These are phyloP conservation scores for Asterochloris sp. DNA, from an alignment of 139 green algal genomes.

Conservation along the genomic window DNA sequence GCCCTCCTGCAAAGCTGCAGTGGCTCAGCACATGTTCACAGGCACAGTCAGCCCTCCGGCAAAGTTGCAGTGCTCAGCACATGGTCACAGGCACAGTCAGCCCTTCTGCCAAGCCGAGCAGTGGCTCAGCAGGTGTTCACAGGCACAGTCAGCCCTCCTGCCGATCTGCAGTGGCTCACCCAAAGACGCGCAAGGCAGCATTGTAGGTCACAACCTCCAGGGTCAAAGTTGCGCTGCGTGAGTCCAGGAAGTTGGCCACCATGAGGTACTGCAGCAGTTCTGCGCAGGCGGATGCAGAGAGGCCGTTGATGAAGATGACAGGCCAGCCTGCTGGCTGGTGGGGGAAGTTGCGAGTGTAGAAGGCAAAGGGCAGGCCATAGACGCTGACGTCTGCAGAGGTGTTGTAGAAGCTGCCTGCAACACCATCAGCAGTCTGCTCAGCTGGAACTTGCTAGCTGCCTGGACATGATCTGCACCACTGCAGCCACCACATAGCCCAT, in stretches of 20 bases:
- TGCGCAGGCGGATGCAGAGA: neutral
- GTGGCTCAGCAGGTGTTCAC: neutral
- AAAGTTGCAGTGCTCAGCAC: too few species aligned
- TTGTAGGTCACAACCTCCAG: constrained; percentile 4
- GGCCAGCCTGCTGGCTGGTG: neutral
- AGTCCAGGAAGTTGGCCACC: constrained; percentile 11
- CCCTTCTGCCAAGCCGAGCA: neutral
- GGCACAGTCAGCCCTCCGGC: too few species aligned
- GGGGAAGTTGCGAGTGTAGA: neutral
- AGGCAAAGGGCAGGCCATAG: neutral
- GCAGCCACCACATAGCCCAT: too few species aligned
- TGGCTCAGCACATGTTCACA: neutral
- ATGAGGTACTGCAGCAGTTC: neutral
- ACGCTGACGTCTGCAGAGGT: neutral
- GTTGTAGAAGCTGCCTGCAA: constrained; percentile 18
- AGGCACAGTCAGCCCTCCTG: neutral
- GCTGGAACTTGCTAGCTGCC: too few species aligned
- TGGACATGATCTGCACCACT: too few species aligned
- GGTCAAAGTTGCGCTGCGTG: neutral
- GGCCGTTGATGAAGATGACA: constrained; percentile 10
- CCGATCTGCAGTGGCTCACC: neutral
- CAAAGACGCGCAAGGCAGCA: neutral
- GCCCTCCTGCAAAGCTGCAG: too few species aligned
- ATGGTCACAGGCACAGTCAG: too few species aligned
- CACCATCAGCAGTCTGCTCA: too few species aligned